Evolutionary conservation across 1,139 yeast genomes (phyloP).

Genomic region (Candida sp.): DNA sequence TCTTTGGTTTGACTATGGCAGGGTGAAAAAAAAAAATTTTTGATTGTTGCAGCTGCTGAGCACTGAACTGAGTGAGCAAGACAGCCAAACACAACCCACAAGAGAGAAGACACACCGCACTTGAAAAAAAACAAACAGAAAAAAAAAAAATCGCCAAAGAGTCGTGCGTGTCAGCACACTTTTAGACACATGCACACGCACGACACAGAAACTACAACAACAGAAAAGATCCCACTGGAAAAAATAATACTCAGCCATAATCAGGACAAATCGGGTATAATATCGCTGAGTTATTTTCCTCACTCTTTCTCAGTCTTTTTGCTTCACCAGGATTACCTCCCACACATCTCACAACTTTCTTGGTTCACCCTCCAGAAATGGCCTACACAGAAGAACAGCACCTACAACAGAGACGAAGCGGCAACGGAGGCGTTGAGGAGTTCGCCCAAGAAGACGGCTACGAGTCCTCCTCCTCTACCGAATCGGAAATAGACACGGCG

Average conservation of each 20-base stretch:
- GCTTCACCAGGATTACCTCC: too few relatives aligned
- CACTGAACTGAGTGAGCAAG: background rate
- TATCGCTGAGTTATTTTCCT: background rate
- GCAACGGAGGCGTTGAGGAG: background rate
- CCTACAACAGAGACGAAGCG: background rate
- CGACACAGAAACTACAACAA: too few relatives aligned
- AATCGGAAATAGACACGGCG: conserved; percentile 1
- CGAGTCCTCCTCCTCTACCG: conserved; percentile 19
- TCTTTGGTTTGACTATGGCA: background rate
- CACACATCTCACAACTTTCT: background rate
- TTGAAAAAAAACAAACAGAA: background rate
- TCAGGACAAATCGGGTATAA: background rate
- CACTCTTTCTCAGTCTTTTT: too few relatives aligned
- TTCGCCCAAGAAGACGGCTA: conserved; percentile 14
- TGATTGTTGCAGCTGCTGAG: conserved; percentile 2
- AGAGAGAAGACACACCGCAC: background rate
- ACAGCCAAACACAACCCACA: background rate
- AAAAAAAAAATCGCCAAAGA: too few relatives aligned
- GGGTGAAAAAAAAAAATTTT: background rate
- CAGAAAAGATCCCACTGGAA: background rate
- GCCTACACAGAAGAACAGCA: background rate
- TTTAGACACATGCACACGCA: too few relatives aligned
- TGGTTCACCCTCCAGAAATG: background rate
- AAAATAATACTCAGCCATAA: background rate
- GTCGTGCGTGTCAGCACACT: too few relatives aligned